These are phyloP conservation scores for Yarrowia osloensis DNA, from an alignment of 805 yeast species.

Conservation along the genomic window DNA sequence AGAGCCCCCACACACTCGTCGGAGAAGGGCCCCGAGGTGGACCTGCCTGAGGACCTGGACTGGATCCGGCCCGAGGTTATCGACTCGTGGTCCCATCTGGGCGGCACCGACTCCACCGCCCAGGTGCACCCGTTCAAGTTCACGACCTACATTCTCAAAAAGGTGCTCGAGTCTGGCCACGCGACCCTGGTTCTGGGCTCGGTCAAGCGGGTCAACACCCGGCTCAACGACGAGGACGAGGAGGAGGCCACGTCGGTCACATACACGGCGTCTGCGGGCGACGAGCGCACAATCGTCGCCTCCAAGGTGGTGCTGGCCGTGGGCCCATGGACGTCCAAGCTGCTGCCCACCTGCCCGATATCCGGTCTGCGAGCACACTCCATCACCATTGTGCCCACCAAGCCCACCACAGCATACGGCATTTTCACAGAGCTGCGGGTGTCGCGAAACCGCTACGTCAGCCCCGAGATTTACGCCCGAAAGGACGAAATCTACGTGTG, in stretches of 20 bases:
- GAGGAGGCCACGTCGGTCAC: conserved; percentile 52
- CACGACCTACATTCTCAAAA: conserved; percentile 77
- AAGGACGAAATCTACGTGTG: conserved; percentile 95
- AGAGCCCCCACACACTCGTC: conserved; percentile 30
- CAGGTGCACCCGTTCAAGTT: conserved; percentile 96
- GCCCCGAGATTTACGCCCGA: conserved; percentile 94
- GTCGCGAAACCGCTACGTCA: conserved; percentile 57
- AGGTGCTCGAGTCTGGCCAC: conserved; percentile 78
- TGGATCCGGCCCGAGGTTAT: conserved; percentile 73
- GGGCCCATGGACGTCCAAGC: conserved; percentile 96
- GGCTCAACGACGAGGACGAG: conserved; percentile 35
- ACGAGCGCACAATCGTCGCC: conserved; percentile 49
- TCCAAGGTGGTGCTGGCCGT: conserved; percentile 81
- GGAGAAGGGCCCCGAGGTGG: conserved; percentile 14
- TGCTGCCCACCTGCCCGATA: conserved; percentile 90
- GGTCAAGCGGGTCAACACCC: conserved; percentile 58
- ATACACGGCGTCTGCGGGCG: conserved; percentile 31
- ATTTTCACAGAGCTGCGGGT: conserved; percentile 86
- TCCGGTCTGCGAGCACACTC: conserved; percentile 94
- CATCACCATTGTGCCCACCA: conserved; percentile 81
- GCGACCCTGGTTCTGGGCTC: conserved; percentile 86
- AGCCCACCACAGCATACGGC: conserved; percentile 87
- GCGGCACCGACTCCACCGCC: conserved; percentile 86
- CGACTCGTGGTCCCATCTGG: conserved; percentile 73
- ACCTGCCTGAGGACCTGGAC: conserved; percentile 61